Percentiles rank a stretch among this genome's conserved stretches.
phyloP scores from a whole-genome alignment of 202 grass and related monocot species.

The Cymbopogon flexuosus region DNA sequence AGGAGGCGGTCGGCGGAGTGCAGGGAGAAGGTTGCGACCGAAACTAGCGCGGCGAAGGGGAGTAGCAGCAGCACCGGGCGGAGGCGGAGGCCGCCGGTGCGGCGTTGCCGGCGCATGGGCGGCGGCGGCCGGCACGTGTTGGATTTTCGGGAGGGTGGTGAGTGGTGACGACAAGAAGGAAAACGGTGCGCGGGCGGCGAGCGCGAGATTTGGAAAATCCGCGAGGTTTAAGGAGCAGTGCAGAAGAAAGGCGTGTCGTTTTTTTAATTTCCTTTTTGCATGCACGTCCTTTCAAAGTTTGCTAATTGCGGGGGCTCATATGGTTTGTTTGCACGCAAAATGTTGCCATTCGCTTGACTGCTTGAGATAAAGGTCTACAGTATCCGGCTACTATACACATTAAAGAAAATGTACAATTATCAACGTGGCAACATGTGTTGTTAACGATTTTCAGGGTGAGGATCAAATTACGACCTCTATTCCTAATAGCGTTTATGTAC shows the following conservation, averaged over 20 bases:
- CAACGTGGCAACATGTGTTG: no score
- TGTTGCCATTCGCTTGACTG: no score
- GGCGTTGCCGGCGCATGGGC: slow-evolving; percentile 38
- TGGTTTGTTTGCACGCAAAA: no score
- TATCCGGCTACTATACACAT: no score
- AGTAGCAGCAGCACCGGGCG: slow-evolving; percentile 42
- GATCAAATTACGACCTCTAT: no score
- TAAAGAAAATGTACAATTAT: no score
- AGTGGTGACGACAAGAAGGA: not conserved
- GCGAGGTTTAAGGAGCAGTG: slow-evolving; percentile 9
- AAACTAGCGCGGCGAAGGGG: slow-evolving; percentile 46
- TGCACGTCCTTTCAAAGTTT: not conserved
- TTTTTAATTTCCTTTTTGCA: not conserved
- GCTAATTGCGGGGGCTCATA: no score
- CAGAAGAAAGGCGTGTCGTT: not conserved
- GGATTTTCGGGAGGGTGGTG: not conserved
- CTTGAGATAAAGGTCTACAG: no score
- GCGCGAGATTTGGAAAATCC: slow-evolving; percentile 9
- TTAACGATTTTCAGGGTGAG: no score
- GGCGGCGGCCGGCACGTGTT: slow-evolving; percentile 26
- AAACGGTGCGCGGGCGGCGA: not conserved
- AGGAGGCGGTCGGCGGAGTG: slow-evolving; percentile 38
- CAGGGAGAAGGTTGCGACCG: slow-evolving; percentile 49
- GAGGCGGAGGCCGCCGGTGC: slow-evolving; percentile 35
- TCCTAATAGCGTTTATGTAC: no score